Evolutionary conservation across 2,329 filamentous ascomycete genomes (phyloP).

Genomic region (Stemphylium lycopersici): DNA sequence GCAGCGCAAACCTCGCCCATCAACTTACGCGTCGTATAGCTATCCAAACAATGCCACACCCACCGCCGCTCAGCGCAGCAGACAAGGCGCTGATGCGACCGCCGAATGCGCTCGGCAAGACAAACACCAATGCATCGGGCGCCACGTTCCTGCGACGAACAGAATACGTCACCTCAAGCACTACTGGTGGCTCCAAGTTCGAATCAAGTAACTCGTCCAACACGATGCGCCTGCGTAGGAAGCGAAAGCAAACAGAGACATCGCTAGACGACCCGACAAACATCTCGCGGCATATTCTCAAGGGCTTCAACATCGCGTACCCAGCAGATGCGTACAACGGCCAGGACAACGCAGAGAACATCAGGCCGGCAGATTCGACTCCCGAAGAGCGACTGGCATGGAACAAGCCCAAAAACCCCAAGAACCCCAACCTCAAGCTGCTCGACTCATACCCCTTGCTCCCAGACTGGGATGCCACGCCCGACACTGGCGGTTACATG

Average conservation of each 20-base stretch:
- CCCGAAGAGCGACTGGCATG: constrained; percentile 64
- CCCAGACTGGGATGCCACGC: constrained; percentile 66
- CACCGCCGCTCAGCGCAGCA: constrained; percentile 76
- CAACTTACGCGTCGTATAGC: constrained; percentile 58
- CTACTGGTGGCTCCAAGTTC: constrained; percentile 51
- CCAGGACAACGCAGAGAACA: constrained; percentile 63
- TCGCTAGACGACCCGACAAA: constrained; percentile 64
- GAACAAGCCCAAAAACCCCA: constrained; percentile 65
- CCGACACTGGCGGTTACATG: constrained; percentile 64
- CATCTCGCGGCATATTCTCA: constrained; percentile 65
- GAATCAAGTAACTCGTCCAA: constrained; percentile 59
- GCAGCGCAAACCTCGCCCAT: constrained; percentile 15
- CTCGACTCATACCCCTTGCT: constrained; percentile 66
- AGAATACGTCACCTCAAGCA: constrained; percentile 79
- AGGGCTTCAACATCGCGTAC: constrained; percentile 70
- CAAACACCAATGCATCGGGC: constrained; percentile 73
- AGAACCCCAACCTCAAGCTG: constrained; percentile 62
- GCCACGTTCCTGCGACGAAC: constrained; percentile 95
- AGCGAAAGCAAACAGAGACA: constrained; percentile 45
- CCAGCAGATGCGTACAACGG: constrained; percentile 69
- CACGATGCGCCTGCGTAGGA: constrained; percentile 50
- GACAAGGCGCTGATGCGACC: constrained; percentile 85
- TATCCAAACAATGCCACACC: constrained; percentile 77
- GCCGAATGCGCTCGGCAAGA: constrained; percentile 83
- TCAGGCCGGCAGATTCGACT: constrained; percentile 61